Evolutionary conservation across 768 basidiomycete genomes (phyloP), one percentile per base, ranked within the genome.

Genomic region (Leccinellum luteum): DNA sequence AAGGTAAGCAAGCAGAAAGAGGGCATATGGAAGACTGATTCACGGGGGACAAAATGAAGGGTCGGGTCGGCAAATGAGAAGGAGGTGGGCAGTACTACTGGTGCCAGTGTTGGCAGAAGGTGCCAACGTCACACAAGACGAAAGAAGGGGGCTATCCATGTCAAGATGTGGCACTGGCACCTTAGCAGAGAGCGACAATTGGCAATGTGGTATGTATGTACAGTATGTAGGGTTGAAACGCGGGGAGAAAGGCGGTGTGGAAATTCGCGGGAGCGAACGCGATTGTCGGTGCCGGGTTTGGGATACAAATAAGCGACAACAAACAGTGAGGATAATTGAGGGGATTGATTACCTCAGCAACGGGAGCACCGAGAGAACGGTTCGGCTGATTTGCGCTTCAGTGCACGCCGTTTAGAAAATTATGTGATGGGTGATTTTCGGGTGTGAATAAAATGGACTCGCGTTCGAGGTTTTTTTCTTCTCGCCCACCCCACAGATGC

Each of bases 371-470:
- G 59, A 57, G 25, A 23, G 30, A 14, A 3, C 23, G 63, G 63
- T 59, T 64, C 63, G 63, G 58, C 35, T 64, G 60, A 57, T 67
- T 57, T 60, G 48, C 61, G 53, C 56, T 52, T 61, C n/a, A 41
- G 38, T 10, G 34, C n/a, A 43, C 59, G 45, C 52, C 51, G 56
- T 54, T 66, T 64, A 64, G 56, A 43, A 43, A 43, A 43, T 43
- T 43, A 43, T 43, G 41, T 43, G 41, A 43, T 43, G 41, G 62
- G n/a, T 66, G 56, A 66, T 66, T 54, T 56, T 44, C 38, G 34
- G 23, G 44, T 27, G 17, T 10, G 28, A 52, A 70, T 70, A 68
- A 68, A 67, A 67, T 65, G 68, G 48, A 25, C 47, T 21, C 23
- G 23, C 15, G 19, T 52, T 41, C 54, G 43, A 28, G 25, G 14